Base-by-base conservation (phyloP, 768 basidiomycete species). In the Xanthoconium purpureum region DNA sequence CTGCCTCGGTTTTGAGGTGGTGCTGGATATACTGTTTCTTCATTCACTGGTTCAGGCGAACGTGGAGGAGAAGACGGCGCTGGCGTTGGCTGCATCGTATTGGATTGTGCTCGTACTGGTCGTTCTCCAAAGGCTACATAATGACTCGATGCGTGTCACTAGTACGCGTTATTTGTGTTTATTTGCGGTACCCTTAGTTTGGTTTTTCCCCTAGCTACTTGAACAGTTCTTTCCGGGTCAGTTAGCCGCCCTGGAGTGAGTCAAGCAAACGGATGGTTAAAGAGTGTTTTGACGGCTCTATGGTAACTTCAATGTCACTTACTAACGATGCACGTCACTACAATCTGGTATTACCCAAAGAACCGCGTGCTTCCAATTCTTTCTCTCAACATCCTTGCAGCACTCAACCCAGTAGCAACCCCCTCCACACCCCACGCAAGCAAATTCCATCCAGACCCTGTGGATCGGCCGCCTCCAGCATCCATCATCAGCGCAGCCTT, bases 401-500 rank as follows among this genome's bases (percentile, higher is more conserved):
- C 61, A 18, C 67, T 66, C n/a, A 73, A 55, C 1, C 74, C 71
- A 18, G 71, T 63, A 14, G 73, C 72, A 8, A 83, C 30, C 10
- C 67, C 74, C 66, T 82, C 80, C 4, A 83, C 71, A 0, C 80
- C 78, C 50, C 73, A 75, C 6, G 84, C 63, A 50, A 73, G 50
- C 12, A 65, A 30, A 29, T 61, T 39, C 68, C 77, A 57, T 67
- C 74, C 49, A 69, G 50, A 55, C 67, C 66, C 74, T 59, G 52
- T 36, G 56, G 37, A 50, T 29, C 59, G 42, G 32, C 55, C 58
- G 1, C 79, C 80, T 5, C 88, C 95, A 11, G 90, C 95, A 14
- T 80, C 76, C 67, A 85, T 80, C 90, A 98, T 93, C 15, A 99
- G 69, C 2, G 87, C 84, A 15, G 83, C 81, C 74, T 98, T 98